Evolutionary conservation across 148 eudicot genomes (phyloP).

Genomic region (Silene conica): DNA sequence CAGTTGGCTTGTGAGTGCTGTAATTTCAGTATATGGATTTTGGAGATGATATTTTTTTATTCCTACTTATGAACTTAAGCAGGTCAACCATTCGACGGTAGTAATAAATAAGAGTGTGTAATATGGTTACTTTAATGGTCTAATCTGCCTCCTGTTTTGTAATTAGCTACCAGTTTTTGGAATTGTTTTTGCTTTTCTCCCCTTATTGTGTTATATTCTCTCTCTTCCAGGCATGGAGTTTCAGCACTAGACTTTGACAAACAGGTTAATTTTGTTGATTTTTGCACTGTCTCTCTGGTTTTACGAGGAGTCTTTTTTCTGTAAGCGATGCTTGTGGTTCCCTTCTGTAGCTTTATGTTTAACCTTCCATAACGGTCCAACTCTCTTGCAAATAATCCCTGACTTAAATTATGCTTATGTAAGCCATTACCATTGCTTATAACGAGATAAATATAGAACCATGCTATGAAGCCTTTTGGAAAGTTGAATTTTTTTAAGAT

Average conservation of each 20-base stretch:
- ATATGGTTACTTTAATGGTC: neutral
- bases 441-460: too few relatives aligned
- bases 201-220: neutral
- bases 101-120: neutral
- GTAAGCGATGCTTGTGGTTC: neutral
- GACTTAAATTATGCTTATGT: too few relatives aligned
- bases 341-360: neutral
- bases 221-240: conserved; percentile 51
- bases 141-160: neutral
- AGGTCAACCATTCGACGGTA: neutral
- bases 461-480: neutral
- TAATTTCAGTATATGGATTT: too few relatives aligned
- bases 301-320: neutral
- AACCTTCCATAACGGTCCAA: neutral
- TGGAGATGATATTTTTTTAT: too few relatives aligned
- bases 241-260: conserved; percentile 77
- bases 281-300: neutral
- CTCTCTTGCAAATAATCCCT: neutral
- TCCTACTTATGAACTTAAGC: too few relatives aligned
- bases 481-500: neutral
- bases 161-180: neutral
- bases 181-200: neutral
- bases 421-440: too few relatives aligned
- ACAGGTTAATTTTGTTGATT: conserved; percentile 38
- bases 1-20: neutral